These are phyloP conservation scores for Hibiscus trionum DNA, from an alignment of 345 rosid species.

Conservation along the genomic window DNA sequence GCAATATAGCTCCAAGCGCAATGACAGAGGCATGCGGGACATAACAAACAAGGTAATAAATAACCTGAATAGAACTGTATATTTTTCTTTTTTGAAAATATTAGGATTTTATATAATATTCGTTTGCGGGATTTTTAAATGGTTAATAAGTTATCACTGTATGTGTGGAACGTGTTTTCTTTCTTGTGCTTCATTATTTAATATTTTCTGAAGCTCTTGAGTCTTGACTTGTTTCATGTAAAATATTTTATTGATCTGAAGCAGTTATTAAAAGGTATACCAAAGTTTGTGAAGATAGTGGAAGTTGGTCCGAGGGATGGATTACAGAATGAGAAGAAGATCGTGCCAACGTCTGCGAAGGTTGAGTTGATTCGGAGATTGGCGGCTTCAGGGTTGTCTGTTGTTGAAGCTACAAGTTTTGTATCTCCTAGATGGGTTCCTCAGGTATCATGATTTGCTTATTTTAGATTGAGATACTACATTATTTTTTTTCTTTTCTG, in stretches of 20 bases:
- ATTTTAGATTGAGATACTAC: neutral
- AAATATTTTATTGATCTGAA: slow-evolving; percentile 12
- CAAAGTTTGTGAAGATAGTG: slow-evolving; percentile 69
- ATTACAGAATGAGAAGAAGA: slow-evolving; percentile 67
- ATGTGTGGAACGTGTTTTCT: neutral
- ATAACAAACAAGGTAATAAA: slow-evolving; percentile 51
- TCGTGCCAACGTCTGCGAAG: slow-evolving; percentile 59
- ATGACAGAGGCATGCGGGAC: slow-evolving; percentile 27
- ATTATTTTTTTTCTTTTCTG: neutral
- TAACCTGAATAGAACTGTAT: neutral
- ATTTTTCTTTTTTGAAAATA: neutral
- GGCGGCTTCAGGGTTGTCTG: slow-evolving; percentile 59
- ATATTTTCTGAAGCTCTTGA: neutral
- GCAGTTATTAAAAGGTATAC: slow-evolving; percentile 45
- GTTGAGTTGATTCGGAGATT: slow-evolving; percentile 52
- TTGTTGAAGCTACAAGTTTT: slow-evolving; percentile 78
- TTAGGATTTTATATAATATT: neutral
- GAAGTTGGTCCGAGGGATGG: slow-evolving; percentile 90
- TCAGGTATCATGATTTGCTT: slow-evolving; percentile 39
- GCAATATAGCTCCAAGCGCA: slow-evolving; percentile 35
- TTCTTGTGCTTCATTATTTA: neutral
- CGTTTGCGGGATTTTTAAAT: neutral
- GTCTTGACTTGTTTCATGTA: slow-evolving; percentile 11
- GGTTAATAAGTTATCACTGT: neutral
- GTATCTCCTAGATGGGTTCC: slow-evolving; percentile 87